Base-by-base conservation (phyloP, 1,139 yeast species). In the Taphrina pruni region DNA sequence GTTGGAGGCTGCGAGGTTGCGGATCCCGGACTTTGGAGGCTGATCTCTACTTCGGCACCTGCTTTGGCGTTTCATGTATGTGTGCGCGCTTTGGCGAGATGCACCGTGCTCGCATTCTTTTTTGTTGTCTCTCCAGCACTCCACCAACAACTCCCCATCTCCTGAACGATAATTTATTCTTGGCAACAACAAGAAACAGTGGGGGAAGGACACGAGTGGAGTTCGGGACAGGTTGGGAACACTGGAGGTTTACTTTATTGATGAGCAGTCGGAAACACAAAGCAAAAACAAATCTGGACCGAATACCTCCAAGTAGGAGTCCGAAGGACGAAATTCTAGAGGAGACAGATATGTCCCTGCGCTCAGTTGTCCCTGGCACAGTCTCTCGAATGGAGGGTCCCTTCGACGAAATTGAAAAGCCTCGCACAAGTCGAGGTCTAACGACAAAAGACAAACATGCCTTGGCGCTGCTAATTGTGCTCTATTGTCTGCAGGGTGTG, bases 401-500 rank as follows among this genome's bases (percentile, higher is more conserved):
- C 12, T 64, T 64, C 35, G 45, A 55, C 6, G 67, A 55, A 20
- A 43, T 64, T 36, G 67, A 64, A n/a, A 64, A 64, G 46, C 67
- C 67, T 17, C 43, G 61, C 46, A 55, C 55, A 17, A 43, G 48
- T 45, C 41, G 55, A 12, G 67, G 67, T 20, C 61, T 64, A 36
- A 43, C 67, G 46, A 46, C 21, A 26, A 64, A 64, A 46, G 67
- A 64, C 61, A 64, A 64, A 48, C 67, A 64, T 43, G 67, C 67
- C 12, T 43, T 64, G 39, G 67, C 67, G 20, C 61, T 64, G 17
- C 32, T 64, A 45, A 64, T 64, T n/a, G 67, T 64, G n/a, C 61
- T 64, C 26, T 64, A 64, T 38, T 56, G 61, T 35, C 82, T 93
- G 12, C 99, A 94, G 77, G 99, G 99, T 36, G 87, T 94, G 4